Base-by-base conservation (phyloP, 306 rosid genomes). In the Hippophae gyantsensis region DNA sequence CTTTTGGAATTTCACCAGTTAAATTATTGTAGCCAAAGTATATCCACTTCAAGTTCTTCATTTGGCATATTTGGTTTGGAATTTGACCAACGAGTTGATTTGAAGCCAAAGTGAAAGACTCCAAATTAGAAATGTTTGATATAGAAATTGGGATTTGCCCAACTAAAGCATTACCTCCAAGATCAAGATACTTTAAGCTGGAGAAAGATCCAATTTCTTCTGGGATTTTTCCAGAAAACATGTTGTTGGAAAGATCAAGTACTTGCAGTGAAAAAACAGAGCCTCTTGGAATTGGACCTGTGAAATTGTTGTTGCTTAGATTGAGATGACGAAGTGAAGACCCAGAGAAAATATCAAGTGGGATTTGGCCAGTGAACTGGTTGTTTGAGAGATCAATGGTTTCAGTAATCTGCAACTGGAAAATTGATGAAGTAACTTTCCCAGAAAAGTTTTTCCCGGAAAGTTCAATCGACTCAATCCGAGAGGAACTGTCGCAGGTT, bases 11-110 rank as follows among this genome's bases (percentile, higher is more conserved):
- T 61, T 70, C 74, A 10, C 94, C 99, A 0, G 95, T 80, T 52
- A 93, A 81, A 50, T 86, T 88, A 74, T 93, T 93, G 76, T 88
- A 93, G 0, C 99, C 99, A 44, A 93, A 63, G 67, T 93, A 93
- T 50, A 93, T 82, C 90, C 76, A 86, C 71, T 74, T 84, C 77
- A 88, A 74, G 61, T 56, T 77, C 76, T 74, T 86, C 86, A 84
- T 54, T 26, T 18, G 53, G 54, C 79, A 74, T n/a, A 92, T 52
- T 4, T 67, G 69, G 10, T 45, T n/a, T 43, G 93, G 93, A 50
- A 93, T 76, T 63, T 64, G 73, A 43, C 93, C 99, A 4, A 62
- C 72, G 11, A 93, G 67, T 41, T 88, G 87, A 63, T 93, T 93
- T 4, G 99, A 93, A 54, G 99, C 89, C 66, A 93, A 59, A 3